Base-by-base conservation (phyloP, 2,329 filamentous ascomycete genomes). In the Cercospora nicotianae region DNA sequence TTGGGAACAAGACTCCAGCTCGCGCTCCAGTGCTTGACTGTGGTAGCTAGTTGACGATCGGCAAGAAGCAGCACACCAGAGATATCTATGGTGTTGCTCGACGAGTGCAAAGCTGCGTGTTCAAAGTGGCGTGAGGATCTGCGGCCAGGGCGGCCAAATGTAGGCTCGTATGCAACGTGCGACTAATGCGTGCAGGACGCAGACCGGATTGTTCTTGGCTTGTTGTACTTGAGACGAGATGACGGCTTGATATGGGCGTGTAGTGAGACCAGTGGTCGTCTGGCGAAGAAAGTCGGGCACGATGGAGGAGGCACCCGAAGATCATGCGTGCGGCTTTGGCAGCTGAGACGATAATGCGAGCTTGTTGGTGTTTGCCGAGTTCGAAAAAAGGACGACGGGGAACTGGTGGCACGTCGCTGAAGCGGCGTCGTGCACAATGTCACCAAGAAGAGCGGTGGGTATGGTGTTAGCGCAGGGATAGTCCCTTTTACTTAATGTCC, bases 371-470 rank as follows among this genome's bases (percentile, higher is more conserved):
- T 36, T 65, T 48, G 60, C 64, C 36, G 36, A 39, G 36, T 39
- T 39, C 36, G 36, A 39, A n/a, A 39, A n/a, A 39, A 39, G 36
- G 36, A 39, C 36, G 36, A 39, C 36, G 36, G 36, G 36, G 13
- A 39, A 39, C 36, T 39, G 16, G 69, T 66, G 31, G 67, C 67
- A 71, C 69, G 63, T 66, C 60, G 53, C 48, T 66, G 65, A 60
- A 69, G 62, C 61, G 60, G 60, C 63, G 68, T 59, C 59, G 68
- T 67, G 68, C 69, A 72, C 67, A 66, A 66, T 53, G 67, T 65
- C 67, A 58, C 61, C 62, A 65, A 60, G 68, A 68, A 70, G 65
- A 70, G 67, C 65, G 69, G 69, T 69, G 68, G 70, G 66, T 69
- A 36, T 64, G 62, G 45, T 65, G 68, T 60, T 66, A 61, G 58